Evolutionary conservation across 306 rosid genomes (phyloP).

Genomic region (Luffa aegyptiaca): DNA sequence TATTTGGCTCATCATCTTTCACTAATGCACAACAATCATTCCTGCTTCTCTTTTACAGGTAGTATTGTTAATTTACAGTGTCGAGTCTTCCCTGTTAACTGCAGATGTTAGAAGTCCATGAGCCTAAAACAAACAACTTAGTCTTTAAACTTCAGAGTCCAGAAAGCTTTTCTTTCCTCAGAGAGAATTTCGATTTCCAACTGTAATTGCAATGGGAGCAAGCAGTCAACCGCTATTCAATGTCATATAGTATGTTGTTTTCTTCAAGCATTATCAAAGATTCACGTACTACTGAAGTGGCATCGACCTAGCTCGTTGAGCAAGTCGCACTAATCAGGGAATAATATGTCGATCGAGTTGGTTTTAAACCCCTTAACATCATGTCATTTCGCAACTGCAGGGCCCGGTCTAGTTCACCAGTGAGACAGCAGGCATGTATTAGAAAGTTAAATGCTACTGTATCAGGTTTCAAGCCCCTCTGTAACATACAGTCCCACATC

Average conservation of each 20-base stretch:
- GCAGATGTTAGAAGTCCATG: too few relatives aligned
- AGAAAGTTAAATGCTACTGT: constrained; percentile 60
- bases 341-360: constrained; percentile 24
- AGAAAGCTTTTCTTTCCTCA: neutral
- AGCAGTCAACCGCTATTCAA: neutral
- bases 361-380: constrained; percentile 56
- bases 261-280: neutral
- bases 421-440: constrained; percentile 74
- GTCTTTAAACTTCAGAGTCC: too few relatives aligned
- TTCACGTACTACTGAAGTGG: neutral
- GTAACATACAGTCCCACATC: constrained; percentile 73
- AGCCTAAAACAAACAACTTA: too few relatives aligned
- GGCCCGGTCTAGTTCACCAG: constrained; percentile 60
- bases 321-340: constrained; percentile 22
- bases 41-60: too few relatives aligned
- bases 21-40: too few relatives aligned
- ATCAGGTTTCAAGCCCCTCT: constrained; percentile 72
- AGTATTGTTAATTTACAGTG: too few relatives aligned
- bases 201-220: neutral
- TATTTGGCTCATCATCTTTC: too few relatives aligned
- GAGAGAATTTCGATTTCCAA: neutral
- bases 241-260: neutral
- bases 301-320: constrained; percentile 11
- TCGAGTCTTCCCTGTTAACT: too few relatives aligned
- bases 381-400: constrained; percentile 79